Conservation (phyloP, 257 asterid genomes). For the Marsdenia floribunda region DNA sequence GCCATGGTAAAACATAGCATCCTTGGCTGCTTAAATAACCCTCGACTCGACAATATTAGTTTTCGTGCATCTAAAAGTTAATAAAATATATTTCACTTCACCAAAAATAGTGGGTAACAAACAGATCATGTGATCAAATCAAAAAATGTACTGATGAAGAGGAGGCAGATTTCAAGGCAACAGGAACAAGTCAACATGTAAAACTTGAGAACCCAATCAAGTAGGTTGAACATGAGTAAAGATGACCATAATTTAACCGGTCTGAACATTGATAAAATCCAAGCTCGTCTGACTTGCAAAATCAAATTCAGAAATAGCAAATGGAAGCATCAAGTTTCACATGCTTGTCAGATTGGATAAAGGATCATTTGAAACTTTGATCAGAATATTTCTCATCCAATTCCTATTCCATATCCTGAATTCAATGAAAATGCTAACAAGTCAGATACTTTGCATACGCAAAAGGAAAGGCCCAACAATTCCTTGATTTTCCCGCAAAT, state of each 20-base stretch:
- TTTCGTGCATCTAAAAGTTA: not conserved
- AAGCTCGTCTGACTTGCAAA: not conserved
- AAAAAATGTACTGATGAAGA: not conserved
- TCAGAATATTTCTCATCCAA: not conserved
- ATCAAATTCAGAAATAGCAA: not conserved
- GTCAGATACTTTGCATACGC: not conserved
- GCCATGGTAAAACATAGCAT: not conserved
- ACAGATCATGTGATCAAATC: not conserved
- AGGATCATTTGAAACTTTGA: not conserved
- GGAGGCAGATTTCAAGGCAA: not conserved
- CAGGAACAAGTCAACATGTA: not conserved
- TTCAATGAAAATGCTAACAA: not conserved
- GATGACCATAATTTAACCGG: not conserved
- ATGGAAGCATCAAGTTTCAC: not conserved
- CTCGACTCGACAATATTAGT: not conserved
- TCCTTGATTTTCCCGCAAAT: not conserved
- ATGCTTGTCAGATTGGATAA: not conserved
- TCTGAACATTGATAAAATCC: not conserved
- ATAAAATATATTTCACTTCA: not conserved
- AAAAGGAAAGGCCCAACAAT: not conserved
- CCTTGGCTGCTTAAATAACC: not conserved
- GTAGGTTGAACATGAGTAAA: not conserved
- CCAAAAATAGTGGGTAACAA: not conserved
- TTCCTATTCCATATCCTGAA: not conserved
- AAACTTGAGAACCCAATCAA: not conserved